phyloP scores from a whole-genome alignment of 768 basidiomycete genomes.

The Sarcodon sp. region DNA sequence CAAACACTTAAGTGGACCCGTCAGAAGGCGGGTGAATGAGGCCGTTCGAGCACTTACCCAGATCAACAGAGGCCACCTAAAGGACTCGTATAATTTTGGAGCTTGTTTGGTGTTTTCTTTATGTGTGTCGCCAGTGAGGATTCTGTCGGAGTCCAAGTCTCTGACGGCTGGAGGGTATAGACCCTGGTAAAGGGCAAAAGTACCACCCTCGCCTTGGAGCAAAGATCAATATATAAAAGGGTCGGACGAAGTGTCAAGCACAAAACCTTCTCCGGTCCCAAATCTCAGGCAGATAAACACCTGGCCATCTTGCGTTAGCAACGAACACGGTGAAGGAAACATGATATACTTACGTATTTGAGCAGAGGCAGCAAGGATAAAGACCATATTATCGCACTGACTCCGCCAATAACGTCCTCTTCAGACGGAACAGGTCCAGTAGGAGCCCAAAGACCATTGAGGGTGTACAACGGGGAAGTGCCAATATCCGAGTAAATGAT shows the following conservation, averaged over 20 bases:
- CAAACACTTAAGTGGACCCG: constrained; percentile 26
- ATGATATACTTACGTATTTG: constrained; percentile 39
- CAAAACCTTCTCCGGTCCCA: constrained; percentile 37
- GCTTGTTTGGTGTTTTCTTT: not conserved
- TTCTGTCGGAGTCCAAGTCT: constrained; percentile 36
- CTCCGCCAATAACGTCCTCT: constrained; percentile 52
- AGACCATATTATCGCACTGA: constrained; percentile 55
- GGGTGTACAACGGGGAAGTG: constrained; percentile 49
- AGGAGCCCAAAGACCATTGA: constrained; percentile 52
- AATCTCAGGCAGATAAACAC: constrained; percentile 34
- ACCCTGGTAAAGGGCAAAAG: constrained; percentile 52
- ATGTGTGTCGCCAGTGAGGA: constrained; percentile 34
- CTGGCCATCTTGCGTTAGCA: constrained; percentile 14
- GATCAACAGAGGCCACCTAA: constrained; percentile 37
- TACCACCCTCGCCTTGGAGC: constrained; percentile 47
- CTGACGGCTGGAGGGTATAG: constrained; percentile 36
- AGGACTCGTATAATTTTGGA: constrained; percentile 12
- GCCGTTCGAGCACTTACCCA: constrained; percentile 30
- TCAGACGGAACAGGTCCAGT: constrained; percentile 29
- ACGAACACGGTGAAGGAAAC: not conserved
- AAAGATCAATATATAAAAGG: constrained; percentile 4
- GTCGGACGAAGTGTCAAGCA: not conserved
- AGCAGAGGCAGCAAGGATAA: constrained; percentile 44
- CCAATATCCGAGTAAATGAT: constrained; percentile 34
- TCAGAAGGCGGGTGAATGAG: not conserved